Conservation (phyloP, 2,329 filamentous ascomycete genomes). For the Neofusicoccum cordaticola region DNA sequence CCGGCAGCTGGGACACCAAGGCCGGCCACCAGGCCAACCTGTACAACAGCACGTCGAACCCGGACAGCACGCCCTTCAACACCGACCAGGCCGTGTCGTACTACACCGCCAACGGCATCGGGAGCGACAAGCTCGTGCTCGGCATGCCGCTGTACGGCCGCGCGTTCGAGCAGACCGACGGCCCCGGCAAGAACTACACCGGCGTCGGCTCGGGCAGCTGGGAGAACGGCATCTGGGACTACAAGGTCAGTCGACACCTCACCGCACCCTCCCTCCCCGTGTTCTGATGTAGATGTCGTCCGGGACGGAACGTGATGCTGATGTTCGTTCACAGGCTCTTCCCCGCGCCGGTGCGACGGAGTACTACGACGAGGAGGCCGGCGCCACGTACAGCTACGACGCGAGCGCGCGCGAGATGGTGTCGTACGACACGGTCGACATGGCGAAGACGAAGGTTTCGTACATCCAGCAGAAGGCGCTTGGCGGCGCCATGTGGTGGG, state of each 20-base stretch:
- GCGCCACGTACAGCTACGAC: constrained; percentile 78
- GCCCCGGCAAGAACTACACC: constrained; percentile 65
- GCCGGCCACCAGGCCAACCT: constrained; percentile 83
- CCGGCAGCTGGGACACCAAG: constrained; percentile 72
- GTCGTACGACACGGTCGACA: constrained; percentile 68
- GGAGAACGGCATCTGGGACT: constrained; percentile 85
- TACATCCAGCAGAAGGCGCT: constrained; percentile 65
- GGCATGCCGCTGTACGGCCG: constrained; percentile 93
- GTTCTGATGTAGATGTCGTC: not conserved
- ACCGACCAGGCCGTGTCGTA: constrained; percentile 67
- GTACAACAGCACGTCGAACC: constrained; percentile 56
- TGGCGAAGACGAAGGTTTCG: constrained; percentile 66
- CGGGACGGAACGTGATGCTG: not conserved
- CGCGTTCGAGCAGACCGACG: constrained; percentile 75
- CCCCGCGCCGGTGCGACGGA: constrained; percentile 67
- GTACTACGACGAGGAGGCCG: constrained; percentile 58
- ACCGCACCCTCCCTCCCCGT: not conserved
- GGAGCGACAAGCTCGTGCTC: constrained; percentile 71
- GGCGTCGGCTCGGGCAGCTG: constrained; percentile 78
- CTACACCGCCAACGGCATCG: constrained; percentile 65
- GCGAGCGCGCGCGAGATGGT: constrained; percentile 63
- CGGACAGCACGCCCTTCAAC: constrained; percentile 72
- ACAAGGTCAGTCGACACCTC: constrained; percentile 51
- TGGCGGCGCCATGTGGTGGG: constrained; percentile 97
- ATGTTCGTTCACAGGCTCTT: constrained; percentile 48